These are phyloP conservation scores for Kazachstania sp. DNA, from an alignment of 1,139 yeast genomes.

Conservation along the genomic window DNA sequence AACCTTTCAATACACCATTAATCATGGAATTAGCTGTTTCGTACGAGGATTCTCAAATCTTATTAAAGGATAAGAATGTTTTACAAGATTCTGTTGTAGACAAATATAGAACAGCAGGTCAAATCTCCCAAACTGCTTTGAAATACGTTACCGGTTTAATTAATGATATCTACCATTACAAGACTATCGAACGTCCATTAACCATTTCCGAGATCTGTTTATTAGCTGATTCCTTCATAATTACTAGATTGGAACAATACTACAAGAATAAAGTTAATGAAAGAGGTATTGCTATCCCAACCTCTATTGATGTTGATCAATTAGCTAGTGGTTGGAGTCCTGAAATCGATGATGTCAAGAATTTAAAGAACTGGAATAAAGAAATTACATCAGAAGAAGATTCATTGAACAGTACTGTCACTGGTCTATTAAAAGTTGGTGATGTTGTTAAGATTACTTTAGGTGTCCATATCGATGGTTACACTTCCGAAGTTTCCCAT, in stretches of 20 bases:
- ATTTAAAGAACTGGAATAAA: conserved; percentile 26
- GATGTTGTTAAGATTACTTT: conserved; percentile 76
- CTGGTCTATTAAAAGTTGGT: conserved; percentile 54
- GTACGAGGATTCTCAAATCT: conserved; percentile 62
- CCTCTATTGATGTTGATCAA: conserved; percentile 76
- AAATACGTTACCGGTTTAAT: conserved; percentile 58
- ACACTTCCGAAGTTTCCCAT: conserved; percentile 79
- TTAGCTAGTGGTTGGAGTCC: conserved; percentile 77
- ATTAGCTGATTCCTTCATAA: conserved; percentile 67
- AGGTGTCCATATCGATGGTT: conserved; percentile 93
- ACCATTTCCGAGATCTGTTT: conserved; percentile 72
- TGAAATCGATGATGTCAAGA: conserved; percentile 57
- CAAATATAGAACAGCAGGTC: conserved; percentile 85
- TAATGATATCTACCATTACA: conserved; percentile 56
- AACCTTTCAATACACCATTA: background rate
- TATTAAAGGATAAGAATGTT: conserved; percentile 66
- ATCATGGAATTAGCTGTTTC: conserved; percentile 57
- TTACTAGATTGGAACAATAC: conserved; percentile 44
- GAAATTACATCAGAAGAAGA: conserved; percentile 11
- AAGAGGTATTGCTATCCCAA: conserved; percentile 90
- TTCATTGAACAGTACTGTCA: conserved; percentile 26
- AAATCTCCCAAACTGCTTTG: conserved; percentile 80
- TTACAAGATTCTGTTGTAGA: conserved; percentile 55
- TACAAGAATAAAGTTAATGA: conserved; percentile 55
- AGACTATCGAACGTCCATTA: conserved; percentile 36